Evolutionary conservation across 768 basidiomycete species (phyloP).

Genomic region (Trametes cinnabarina): DNA sequence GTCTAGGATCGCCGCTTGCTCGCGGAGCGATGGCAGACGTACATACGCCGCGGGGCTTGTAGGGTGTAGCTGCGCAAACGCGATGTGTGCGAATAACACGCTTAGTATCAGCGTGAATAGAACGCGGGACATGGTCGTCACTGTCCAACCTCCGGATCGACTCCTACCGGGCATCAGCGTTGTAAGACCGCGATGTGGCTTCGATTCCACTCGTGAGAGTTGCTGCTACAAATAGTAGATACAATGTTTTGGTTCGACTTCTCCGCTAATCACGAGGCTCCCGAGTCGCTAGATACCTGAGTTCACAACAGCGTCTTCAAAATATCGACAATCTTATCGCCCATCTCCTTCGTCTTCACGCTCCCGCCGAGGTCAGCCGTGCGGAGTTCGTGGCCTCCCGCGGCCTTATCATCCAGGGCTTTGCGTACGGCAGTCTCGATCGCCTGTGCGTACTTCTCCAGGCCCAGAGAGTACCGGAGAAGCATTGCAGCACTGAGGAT

Average conservation of each 20-base stretch:
- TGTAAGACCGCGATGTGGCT: not conserved
- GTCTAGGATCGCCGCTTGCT: constrained; percentile 41
- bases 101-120: not conserved
- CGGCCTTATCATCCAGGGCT: constrained; percentile 68
- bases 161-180: not conserved
- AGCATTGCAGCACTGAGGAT: constrained; percentile 96
- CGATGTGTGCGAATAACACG: not conserved
- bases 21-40: constrained; percentile 38
- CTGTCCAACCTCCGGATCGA: not conserved
- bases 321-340: constrained; percentile 77
- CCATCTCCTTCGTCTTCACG: constrained; percentile 72
- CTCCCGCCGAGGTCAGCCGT: constrained; percentile 88
- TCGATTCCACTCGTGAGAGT: constrained; percentile 2
- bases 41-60: constrained; percentile 34
- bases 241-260: constrained; percentile 11
- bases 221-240: constrained; percentile 12
- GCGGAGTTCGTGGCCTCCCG: constrained; percentile 74
- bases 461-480: constrained; percentile 92
- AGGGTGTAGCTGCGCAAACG: constrained; percentile 20
- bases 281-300: not conserved
- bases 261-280: not conserved
- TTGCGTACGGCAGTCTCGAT: constrained; percentile 91
- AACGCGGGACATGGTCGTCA: not conserved
- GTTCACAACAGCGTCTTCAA: constrained; percentile 56
- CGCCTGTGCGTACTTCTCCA: constrained; percentile 78